Evolutionary conservation across 208 protist genomes (phyloP).

Genomic region (Trypanosoma rangeli): DNA sequence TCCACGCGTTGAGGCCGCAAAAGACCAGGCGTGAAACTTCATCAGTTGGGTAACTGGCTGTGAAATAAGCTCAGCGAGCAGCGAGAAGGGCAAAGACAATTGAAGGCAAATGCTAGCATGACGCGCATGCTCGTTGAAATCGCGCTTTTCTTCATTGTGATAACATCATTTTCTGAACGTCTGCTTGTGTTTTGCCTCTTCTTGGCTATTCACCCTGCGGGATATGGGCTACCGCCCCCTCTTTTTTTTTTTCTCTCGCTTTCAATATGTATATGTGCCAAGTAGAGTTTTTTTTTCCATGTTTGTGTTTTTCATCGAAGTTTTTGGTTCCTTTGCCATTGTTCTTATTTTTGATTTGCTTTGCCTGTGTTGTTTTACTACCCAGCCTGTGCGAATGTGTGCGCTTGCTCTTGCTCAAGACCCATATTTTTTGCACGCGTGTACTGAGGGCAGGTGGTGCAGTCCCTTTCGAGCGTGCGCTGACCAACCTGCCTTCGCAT

Average conservation of each 20-base stretch:
- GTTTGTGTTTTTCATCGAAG: not conserved
- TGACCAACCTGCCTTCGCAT: constrained; percentile 1
- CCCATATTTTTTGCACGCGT: constrained; percentile 3
- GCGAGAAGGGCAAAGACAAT: not conserved
- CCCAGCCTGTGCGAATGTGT: not conserved
- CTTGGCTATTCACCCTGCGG: not conserved
- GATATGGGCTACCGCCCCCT: not conserved
- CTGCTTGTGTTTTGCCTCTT: constrained; percentile 24
- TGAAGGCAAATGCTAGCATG: not conserved
- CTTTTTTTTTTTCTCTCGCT: not conserved
- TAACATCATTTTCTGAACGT: not conserved
- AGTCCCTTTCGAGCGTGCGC: not conserved
- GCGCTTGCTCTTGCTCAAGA: not conserved
- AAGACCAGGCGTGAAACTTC: not conserved
- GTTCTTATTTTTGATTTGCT: constrained; percentile 21
- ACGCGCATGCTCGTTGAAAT: not conserved
- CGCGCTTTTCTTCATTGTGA: not conserved
- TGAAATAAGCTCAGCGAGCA: not conserved
- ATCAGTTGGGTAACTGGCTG: not conserved
- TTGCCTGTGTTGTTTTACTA: constrained; percentile 21
- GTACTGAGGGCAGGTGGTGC: not conserved
- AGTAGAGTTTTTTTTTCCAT: constrained; percentile 5
- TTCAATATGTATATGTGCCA: not conserved
- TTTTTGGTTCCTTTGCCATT: constrained; percentile 1
- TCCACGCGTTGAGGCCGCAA: not conserved